A percentile compares a stretch with the other conserved stretches of the same genome.
phyloP scores from a whole-genome alignment of 305 asterid genomes.

The Fraxinus paxiana region DNA sequence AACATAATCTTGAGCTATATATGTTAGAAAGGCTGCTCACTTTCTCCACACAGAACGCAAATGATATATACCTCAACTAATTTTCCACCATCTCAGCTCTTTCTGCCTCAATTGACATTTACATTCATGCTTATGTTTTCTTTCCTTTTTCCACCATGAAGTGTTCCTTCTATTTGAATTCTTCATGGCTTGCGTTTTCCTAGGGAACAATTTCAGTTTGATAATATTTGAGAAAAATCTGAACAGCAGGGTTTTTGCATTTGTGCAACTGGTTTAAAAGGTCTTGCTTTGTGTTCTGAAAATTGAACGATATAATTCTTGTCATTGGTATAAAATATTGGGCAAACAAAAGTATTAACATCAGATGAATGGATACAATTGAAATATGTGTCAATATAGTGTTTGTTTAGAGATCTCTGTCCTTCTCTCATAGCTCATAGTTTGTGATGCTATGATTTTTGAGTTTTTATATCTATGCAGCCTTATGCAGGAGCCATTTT shows the following conservation, averaged over 20 bases:
- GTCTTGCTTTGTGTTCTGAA: not conserved
- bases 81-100: not conserved
- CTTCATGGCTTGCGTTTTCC: not conserved
- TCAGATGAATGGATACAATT: not conserved
- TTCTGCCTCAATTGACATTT: not conserved
- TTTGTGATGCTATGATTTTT: constrained; percentile 51
- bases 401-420: not conserved
- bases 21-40: not conserved
- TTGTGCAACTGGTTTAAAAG: not conserved
- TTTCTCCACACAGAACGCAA: not conserved
- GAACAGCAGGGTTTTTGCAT: not conserved
- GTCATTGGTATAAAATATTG: not conserved
- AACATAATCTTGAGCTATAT: not conserved
- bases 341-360: not conserved
- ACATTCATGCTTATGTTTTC: not conserved
- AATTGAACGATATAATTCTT: not conserved
- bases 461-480: constrained; percentile 87
- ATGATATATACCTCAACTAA: not conserved
- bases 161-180: not conserved
- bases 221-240: not conserved
- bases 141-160: not conserved
- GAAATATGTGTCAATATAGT: not conserved
- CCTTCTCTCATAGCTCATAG: not conserved
- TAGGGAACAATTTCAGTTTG: not conserved
- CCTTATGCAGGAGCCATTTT: constrained; percentile 99